These are phyloP conservation scores for Pseudozyma pruni DNA, from an alignment of 1,284 basidiomycete genomes.

Conservation along the genomic window DNA sequence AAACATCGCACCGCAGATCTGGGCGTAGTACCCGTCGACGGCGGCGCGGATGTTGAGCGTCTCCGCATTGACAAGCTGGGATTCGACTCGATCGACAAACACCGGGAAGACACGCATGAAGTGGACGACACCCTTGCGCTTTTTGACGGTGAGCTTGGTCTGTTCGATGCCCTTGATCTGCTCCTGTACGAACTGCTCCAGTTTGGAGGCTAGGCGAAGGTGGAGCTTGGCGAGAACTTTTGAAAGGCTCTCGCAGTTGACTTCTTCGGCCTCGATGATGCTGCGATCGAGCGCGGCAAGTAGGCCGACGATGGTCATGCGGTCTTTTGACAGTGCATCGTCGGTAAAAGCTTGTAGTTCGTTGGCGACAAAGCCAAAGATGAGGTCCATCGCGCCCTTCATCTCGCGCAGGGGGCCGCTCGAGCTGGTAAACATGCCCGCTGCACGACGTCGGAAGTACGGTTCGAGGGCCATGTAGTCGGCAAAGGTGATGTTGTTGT, in stretches of 20 bases:
- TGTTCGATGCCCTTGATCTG: slow-evolving; percentile 83
- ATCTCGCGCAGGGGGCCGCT: slow-evolving; percentile 55
- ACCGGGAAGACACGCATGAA: slow-evolving; percentile 92
- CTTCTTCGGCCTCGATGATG: slow-evolving; percentile 80
- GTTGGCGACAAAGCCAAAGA: slow-evolving; percentile 88
- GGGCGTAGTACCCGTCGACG: slow-evolving; percentile 86
- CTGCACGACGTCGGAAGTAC: slow-evolving; percentile 90
- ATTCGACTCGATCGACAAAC: slow-evolving; percentile 85
- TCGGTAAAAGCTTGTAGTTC: slow-evolving; percentile 89
- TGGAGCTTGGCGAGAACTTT: slow-evolving; percentile 84
- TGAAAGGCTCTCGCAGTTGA: slow-evolving; percentile 79
- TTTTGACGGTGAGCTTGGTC: slow-evolving; percentile 89
- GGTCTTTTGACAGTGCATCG: slow-evolving; percentile 78
- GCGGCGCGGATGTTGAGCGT: slow-evolving; percentile 80
- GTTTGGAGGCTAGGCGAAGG: slow-evolving; percentile 63
- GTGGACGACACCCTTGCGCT: slow-evolving; percentile 88
- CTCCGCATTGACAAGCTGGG: slow-evolving; percentile 77
- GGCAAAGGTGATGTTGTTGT: slow-evolving; percentile 85
- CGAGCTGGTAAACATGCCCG: slow-evolving; percentile 64
- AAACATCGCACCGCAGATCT: slow-evolving; percentile 87
- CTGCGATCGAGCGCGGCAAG: slow-evolving; percentile 83
- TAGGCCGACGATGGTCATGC: slow-evolving; percentile 85
- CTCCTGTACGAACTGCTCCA: slow-evolving; percentile 70
- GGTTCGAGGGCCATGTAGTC: slow-evolving; percentile 94
- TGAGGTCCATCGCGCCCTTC: slow-evolving; percentile 82